Evolutionary conservation across 1,284 basidiomycete genomes (phyloP).

Genomic region (Moniliella sp.): DNA sequence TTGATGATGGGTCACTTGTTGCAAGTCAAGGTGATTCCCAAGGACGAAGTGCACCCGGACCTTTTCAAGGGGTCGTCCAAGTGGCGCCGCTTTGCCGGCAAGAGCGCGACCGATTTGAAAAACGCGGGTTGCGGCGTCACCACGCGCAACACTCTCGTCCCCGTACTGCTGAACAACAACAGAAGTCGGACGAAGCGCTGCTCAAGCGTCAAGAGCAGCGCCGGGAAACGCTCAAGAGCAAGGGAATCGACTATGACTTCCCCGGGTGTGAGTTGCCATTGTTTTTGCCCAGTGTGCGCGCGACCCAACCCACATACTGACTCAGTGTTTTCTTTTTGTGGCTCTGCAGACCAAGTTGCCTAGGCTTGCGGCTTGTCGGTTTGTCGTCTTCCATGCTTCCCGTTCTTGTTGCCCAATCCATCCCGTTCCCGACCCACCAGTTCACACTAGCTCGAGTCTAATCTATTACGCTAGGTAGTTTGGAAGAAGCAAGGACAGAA

Average conservation of each 20-base stretch:
- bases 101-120: too few species aligned
- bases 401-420: neutral
- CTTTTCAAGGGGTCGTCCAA: slow-evolving; percentile 95
- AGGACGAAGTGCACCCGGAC: slow-evolving; percentile 70
- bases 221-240: slow-evolving; percentile 54
- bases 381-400: neutral
- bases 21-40: slow-evolving; percentile 52
- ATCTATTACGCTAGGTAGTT: neutral
- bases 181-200: slow-evolving; percentile 48
- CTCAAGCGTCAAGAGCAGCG: slow-evolving; percentile 56
- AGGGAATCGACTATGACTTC: slow-evolving; percentile 73
- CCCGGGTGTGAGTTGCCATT: neutral
- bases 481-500: neutral
- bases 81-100: slow-evolving; percentile 56
- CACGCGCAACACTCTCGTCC: slow-evolving; percentile 49
- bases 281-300: neutral
- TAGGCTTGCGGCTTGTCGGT: too few species aligned
- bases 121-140: slow-evolving; percentile 44
- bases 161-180: slow-evolving; percentile 53
- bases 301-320: too few species aligned
- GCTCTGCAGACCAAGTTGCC: neutral
- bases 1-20: slow-evolving; percentile 80
- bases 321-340: neutral
- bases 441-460: neutral
- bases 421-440: too few species aligned